These are phyloP conservation scores for Peniophora sp. DNA, from an alignment of 1,284 basidiomycete species.

Conservation along the genomic window DNA sequence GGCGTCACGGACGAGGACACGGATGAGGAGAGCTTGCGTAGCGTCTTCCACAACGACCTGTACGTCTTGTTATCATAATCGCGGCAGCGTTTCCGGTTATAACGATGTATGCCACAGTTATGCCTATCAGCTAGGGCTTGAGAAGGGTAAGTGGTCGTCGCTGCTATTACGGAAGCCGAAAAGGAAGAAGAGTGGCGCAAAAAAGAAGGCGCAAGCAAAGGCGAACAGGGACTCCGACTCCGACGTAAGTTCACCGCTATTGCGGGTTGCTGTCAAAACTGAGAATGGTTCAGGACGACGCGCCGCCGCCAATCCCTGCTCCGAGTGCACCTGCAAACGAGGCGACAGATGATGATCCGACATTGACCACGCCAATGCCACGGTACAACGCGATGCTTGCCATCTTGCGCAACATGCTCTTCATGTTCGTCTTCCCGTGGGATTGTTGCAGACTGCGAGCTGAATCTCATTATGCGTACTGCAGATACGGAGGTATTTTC, in stretches of 20 bases:
- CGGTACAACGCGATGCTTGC: slow-evolving; percentile 94
- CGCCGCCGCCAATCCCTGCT: background rate
- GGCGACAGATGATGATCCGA: slow-evolving; percentile 65
- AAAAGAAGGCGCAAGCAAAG: slow-evolving; percentile 28
- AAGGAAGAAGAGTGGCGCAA: slow-evolving; percentile 29
- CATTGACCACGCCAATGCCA: slow-evolving; percentile 59
- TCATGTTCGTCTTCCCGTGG: slow-evolving; percentile 50
- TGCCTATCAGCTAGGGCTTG: slow-evolving; percentile 66
- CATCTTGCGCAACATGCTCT: slow-evolving; percentile 78
- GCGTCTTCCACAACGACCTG: slow-evolving; percentile 82
- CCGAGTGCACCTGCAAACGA: slow-evolving; percentile 9
- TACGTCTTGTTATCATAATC: slow-evolving; percentile 26
- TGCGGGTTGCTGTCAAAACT: background rate
- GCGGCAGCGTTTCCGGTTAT: background rate
- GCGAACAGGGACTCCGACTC: slow-evolving; percentile 14
- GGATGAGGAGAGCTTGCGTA: slow-evolving; percentile 81
- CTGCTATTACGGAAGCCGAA: slow-evolving; percentile 68
- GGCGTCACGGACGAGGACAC: slow-evolving; percentile 89
- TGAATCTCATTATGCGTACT: background rate
- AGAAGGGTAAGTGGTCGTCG: slow-evolving; percentile 77
- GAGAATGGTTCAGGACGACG: background rate
- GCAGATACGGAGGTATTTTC: slow-evolving; percentile 82
- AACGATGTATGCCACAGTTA: slow-evolving; percentile 37
- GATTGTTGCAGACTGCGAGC: background rate
- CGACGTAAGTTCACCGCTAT: slow-evolving; percentile 19